Evolutionary conservation across 192 early-diverging fungal genomes (phyloP).

Genomic region (Backusella mclennaniae): DNA sequence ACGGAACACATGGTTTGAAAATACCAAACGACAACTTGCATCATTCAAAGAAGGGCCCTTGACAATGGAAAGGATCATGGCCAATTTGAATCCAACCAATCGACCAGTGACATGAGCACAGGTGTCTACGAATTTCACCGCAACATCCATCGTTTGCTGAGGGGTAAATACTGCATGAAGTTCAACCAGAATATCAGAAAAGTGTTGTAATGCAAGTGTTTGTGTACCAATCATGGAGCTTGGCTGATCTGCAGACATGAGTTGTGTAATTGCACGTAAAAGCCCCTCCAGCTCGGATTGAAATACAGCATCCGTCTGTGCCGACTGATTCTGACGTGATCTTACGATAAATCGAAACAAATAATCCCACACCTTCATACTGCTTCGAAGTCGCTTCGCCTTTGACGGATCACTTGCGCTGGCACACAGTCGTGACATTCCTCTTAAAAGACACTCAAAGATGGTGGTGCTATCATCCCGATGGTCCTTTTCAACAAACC

Average conservation of each 20-base stretch:
- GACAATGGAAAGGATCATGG: slow-evolving; percentile 30
- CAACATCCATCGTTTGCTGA: slow-evolving; percentile 33
- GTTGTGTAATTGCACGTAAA: slow-evolving; percentile 41
- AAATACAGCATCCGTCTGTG: slow-evolving; percentile 34
- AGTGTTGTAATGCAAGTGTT: slow-evolving; percentile 52
- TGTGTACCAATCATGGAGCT: slow-evolving; percentile 58
- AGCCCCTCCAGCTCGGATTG: slow-evolving; percentile 44
- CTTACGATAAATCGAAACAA: slow-evolving; percentile 55
- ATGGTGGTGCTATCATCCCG: background rate
- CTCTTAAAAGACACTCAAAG: slow-evolving; percentile 40
- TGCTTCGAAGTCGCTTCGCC: slow-evolving; percentile 47
- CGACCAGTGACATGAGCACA: slow-evolving; percentile 34
- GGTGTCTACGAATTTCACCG: slow-evolving; percentile 34
- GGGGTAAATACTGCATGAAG: slow-evolving; percentile 31
- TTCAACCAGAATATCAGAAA: slow-evolving; percentile 43
- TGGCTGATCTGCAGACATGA: slow-evolving; percentile 55
- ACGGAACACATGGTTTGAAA: slow-evolving; percentile 19
- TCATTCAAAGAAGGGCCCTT: slow-evolving; percentile 32
- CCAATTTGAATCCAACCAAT: slow-evolving; percentile 31
- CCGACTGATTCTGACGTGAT: slow-evolving; percentile 34
- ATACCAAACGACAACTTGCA: slow-evolving; percentile 8
- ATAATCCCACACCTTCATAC: slow-evolving; percentile 64
- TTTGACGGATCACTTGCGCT: slow-evolving; percentile 33
- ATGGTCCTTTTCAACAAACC: slow-evolving; percentile 33
- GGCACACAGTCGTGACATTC: slow-evolving; percentile 29